phyloP scores from a whole-genome alignment of 192 early-diverging fungal genomes.

The Podila minutissima region DNA sequence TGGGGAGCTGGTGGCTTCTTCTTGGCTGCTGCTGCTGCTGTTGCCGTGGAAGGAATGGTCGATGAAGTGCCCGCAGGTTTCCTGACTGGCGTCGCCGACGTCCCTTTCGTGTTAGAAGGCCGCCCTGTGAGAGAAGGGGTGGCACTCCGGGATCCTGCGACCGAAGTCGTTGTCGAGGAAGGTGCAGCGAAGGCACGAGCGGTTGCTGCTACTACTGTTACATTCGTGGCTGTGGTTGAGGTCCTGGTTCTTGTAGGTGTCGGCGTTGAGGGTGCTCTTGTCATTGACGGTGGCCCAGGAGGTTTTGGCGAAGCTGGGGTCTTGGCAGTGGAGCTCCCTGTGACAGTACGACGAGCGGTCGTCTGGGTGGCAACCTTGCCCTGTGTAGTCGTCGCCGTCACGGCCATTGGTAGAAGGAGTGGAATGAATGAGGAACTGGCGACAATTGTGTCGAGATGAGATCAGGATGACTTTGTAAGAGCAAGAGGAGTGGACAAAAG shows the following conservation, averaged over 20 bases:
- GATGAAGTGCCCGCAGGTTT: background rate
- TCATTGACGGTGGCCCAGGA: background rate
- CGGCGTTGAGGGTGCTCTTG: background rate
- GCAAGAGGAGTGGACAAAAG: background rate
- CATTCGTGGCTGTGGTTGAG: constrained; percentile 1
- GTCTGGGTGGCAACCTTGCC: background rate
- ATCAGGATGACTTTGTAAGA: background rate
- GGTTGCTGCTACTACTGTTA: constrained; percentile 3
- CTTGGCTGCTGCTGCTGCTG: constrained; percentile 8
- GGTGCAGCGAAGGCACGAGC: background rate
- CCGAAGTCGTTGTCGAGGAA: background rate
- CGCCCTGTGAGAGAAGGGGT: background rate
- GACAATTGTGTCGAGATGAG: background rate
- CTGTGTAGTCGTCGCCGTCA: background rate
- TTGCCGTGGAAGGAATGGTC: background rate
- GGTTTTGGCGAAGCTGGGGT: background rate
- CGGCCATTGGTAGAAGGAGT: background rate
- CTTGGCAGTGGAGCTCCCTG: constrained; percentile 4
- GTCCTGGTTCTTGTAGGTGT: background rate
- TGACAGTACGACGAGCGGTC: background rate
- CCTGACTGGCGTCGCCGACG: background rate
- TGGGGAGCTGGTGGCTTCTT: constrained; percentile 18
- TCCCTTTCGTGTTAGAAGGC: background rate
- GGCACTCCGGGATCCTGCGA: background rate
- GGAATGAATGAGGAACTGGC: background rate